A percentile compares a stretch with the other conserved stretches of the same genome.
These are phyloP conservation scores for Candida bentonensis DNA, from an alignment of 805 yeast genomes.

Conservation along the genomic window DNA sequence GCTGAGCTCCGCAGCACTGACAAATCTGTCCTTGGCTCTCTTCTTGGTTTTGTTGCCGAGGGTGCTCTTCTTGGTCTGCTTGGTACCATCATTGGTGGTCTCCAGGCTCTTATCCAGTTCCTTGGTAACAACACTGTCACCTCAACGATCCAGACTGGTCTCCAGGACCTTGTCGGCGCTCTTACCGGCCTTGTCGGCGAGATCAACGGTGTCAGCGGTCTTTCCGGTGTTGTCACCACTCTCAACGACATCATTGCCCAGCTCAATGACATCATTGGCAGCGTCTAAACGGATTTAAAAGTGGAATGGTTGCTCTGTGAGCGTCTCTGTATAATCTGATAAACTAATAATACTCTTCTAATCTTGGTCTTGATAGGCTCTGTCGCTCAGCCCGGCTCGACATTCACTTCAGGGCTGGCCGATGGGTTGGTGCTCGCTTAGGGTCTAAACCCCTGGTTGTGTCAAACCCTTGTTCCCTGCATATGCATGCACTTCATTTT, in stretches of 20 bases:
- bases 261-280: not conserved
- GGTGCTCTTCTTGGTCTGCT: not conserved
- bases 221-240: not conserved
- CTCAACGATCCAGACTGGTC: not conserved
- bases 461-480: too few relatives aligned
- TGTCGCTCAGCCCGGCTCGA: too few relatives aligned
- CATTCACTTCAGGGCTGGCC: too few relatives aligned
- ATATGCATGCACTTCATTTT: too few relatives aligned
- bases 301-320: too few relatives aligned
- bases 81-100: not conserved
- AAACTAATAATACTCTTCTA: too few relatives aligned
- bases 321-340: too few relatives aligned
- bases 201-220: not conserved
- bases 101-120: not conserved
- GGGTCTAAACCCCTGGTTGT: too few relatives aligned
- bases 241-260: not conserved
- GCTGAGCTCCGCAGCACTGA: not conserved
- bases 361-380: too few relatives aligned
- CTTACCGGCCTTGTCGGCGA: not conserved
- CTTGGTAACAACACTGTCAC: not conserved
- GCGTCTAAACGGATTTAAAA: too few relatives aligned
- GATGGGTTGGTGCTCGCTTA: too few relatives aligned
- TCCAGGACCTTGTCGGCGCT: not conserved
- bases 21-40: not conserved
- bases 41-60: conserved; percentile 1